Conservation (phyloP, 108 stramenopile genomes). For the Cyclotella distinguenda region DNA sequence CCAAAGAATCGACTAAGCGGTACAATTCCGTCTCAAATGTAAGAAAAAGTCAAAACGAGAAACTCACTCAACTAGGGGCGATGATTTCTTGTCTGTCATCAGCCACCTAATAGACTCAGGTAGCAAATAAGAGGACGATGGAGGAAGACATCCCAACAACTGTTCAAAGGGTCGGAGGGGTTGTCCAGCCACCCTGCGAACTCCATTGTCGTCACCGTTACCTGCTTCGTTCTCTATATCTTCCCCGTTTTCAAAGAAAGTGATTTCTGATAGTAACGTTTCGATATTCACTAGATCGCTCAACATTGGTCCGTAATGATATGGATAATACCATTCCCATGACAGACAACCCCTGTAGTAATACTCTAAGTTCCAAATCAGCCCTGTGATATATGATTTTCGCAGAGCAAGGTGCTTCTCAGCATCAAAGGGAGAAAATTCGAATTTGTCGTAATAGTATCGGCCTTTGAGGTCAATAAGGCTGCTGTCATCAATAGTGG, state of each 20-base stretch:
- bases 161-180: conserved; percentile 94
- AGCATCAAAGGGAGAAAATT: conserved; percentile 81
- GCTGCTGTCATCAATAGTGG: conserved; percentile 26
- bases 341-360: conserved; percentile 93
- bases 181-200: conserved; percentile 55
- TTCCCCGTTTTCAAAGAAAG: conserved; percentile 57
- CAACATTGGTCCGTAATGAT: conserved; percentile 95
- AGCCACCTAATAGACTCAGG: conserved; percentile 89
- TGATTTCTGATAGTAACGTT: conserved; percentile 60
- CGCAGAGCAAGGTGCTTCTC: conserved; percentile 83
- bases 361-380: conserved; percentile 97
- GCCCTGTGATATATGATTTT: conserved; percentile 88
- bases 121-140: conserved; percentile 89
- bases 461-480: conserved; percentile 76
- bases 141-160: conserved; percentile 93
- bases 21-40: not conserved
- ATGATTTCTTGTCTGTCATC: conserved; percentile 81
- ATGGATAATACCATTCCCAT: conserved; percentile 99
- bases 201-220: not conserved
- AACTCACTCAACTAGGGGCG: conserved; percentile 80
- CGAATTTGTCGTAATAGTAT: conserved; percentile 94
- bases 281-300: conserved; percentile 89
- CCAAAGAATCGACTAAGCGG: not conserved
- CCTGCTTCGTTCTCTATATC: not conserved
- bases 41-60: not conserved